These are phyloP conservation scores for Ensete ventricosum DNA, from an alignment of 176 grass and related monocot genomes.

Conservation along the genomic window DNA sequence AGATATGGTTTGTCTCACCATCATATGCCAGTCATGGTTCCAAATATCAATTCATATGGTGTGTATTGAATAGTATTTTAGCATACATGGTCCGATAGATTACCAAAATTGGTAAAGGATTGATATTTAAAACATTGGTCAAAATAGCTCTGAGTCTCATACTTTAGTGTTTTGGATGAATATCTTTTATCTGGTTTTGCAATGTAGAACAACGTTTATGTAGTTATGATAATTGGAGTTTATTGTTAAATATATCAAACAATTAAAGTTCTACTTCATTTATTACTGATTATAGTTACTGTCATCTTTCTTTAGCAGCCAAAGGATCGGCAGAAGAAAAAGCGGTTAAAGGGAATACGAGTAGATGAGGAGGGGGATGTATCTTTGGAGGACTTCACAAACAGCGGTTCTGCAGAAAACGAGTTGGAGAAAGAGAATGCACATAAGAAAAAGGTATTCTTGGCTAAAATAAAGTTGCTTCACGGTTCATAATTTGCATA, in stretches of 20 bases:
- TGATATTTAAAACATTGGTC: no score
- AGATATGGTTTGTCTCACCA: background rate
- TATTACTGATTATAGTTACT: conserved; percentile 2
- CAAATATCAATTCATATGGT: no score
- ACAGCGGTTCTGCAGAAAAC: conserved; percentile 27
- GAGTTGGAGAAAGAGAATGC: conserved; percentile 33
- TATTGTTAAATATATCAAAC: background rate
- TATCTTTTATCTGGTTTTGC: background rate
- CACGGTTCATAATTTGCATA: background rate
- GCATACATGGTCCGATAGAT: no score
- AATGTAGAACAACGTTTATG: background rate
- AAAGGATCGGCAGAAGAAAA: conserved; percentile 86
- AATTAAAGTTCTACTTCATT: background rate
- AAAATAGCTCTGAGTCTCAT: background rate
- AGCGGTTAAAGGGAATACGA: conserved; percentile 70
- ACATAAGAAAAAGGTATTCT: conserved; percentile 67
- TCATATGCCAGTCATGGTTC: background rate
- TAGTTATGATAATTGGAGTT: background rate
- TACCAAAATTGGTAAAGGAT: no score
- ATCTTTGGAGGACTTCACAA: conserved; percentile 63
- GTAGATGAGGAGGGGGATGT: conserved; percentile 90
- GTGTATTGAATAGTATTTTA: no score
- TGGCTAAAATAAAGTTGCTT: conserved; percentile 15
- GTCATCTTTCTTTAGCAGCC: conserved; percentile 35
- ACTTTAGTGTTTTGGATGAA: background rate